Evolutionary conservation across 2,329 filamentous ascomycete species (phyloP).

Genomic region (Aspergillus uvarum): DNA sequence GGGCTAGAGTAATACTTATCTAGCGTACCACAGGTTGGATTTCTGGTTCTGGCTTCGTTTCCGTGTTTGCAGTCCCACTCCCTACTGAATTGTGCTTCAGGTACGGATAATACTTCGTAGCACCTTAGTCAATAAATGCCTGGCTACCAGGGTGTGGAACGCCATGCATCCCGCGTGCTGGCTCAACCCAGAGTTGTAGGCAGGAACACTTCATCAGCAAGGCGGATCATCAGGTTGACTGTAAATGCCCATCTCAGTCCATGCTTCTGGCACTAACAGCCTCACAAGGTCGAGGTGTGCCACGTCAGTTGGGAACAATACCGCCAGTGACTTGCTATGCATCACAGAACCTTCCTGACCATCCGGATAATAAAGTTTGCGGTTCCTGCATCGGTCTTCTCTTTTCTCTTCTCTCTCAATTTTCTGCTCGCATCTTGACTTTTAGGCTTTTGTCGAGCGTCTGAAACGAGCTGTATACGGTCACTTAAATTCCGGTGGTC

Average conservation of each 20-base stretch:
- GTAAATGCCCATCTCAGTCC: not conserved
- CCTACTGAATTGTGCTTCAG: not conserved
- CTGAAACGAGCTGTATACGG: not conserved
- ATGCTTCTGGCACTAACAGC: slow-evolving; percentile 9
- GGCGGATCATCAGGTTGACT: slow-evolving; percentile 1
- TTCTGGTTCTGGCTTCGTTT: not conserved
- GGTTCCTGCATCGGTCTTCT: slow-evolving; percentile 13
- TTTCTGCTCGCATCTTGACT: not conserved
- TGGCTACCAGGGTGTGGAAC: not conserved
- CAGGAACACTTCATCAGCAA: slow-evolving; percentile 2
- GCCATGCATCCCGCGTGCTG: not conserved
- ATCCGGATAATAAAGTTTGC: slow-evolving; percentile 9
- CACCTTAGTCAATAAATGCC: not conserved
- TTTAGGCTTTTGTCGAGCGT: not conserved
- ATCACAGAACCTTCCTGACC: not conserved
- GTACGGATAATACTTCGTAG: not conserved
- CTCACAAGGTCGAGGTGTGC: slow-evolving; percentile 5
- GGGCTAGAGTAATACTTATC: not conserved
- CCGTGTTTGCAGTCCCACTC: slow-evolving; percentile 4
- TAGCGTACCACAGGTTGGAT: slow-evolving; percentile 1
- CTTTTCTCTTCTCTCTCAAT: not conserved
- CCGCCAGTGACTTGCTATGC: slow-evolving; percentile 6
- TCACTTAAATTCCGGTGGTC: not conserved
- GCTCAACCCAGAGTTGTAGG: not conserved
- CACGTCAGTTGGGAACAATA: slow-evolving; percentile 12